Conservation (phyloP, 768 basidiomycete species). For the Leccinum aurantiacum region DNA sequence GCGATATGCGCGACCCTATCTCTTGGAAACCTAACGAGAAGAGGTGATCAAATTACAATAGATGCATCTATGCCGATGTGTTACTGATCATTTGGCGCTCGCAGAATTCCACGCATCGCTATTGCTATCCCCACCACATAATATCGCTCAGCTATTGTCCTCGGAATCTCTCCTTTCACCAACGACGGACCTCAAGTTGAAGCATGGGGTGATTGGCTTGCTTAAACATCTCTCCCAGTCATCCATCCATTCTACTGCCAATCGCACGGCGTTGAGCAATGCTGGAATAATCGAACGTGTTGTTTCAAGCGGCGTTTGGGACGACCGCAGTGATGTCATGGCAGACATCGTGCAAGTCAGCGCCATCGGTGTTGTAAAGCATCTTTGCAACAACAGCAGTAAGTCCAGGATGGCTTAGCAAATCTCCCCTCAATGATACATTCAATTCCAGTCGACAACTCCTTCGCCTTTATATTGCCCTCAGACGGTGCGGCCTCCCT, state of each 20-base stretch:
- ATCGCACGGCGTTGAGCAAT: constrained; percentile 58
- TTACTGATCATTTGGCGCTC: constrained; percentile 10
- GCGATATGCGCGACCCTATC: constrained; percentile 80
- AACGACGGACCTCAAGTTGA: constrained; percentile 71
- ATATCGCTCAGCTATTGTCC: constrained; percentile 59
- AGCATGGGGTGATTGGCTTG: constrained; percentile 85
- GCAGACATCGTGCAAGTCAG: constrained; percentile 84
- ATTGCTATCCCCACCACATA: constrained; percentile 64
- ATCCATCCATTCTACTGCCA: constrained; percentile 52
- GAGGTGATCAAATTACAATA: constrained; percentile 47
- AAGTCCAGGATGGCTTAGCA: constrained; percentile 23
- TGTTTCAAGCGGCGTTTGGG: constrained; percentile 65
- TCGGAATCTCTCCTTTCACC: constrained; percentile 56
- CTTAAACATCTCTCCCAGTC: constrained; percentile 84
- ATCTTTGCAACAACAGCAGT: constrained; percentile 80
- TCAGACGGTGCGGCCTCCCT: constrained; percentile 28
- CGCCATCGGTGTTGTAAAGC: constrained; percentile 86
- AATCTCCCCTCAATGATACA: constrained; percentile 29
- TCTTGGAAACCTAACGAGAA: constrained; percentile 76
- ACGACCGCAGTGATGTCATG: constrained; percentile 69
- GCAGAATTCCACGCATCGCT: constrained; percentile 59
- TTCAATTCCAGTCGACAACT: constrained; percentile 41
- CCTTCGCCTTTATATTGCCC: constrained; percentile 52
- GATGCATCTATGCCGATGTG: not conserved
- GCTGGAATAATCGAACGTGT: constrained; percentile 65